Conservation (phyloP, 106 monocot species). For the Allium cepa region DNA sequence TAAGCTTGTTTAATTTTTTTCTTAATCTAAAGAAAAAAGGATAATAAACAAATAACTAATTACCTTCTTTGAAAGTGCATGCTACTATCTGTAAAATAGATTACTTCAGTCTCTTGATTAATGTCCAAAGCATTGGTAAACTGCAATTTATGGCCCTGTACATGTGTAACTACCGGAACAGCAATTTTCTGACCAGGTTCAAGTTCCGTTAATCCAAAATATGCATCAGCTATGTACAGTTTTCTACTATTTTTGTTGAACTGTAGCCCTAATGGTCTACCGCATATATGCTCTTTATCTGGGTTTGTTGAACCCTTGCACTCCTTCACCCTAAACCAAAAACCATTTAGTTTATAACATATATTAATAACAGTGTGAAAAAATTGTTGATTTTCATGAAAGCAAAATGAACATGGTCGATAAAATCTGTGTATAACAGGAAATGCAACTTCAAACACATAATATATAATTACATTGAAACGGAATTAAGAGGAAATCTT, state of each 20-base stretch:
- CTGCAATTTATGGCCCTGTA: constrained; percentile 14
- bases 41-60: neutral
- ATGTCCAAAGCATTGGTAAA: constrained; percentile 73
- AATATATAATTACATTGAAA: no score
- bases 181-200: constrained; percentile 10
- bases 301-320: constrained; percentile 36
- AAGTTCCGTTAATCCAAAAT: constrained; percentile 38
- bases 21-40: neutral
- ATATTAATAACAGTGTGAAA: no score
- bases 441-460: no score
- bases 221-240: constrained; percentile 78
- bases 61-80: constrained; percentile 51
- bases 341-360: no score
- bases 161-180: constrained; percentile 12
- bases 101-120: constrained; percentile 32
- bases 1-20: neutral
- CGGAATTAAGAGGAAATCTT: neutral
- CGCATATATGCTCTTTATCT: constrained; percentile 38
- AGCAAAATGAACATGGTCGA: no score
- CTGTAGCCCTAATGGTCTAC: constrained; percentile 58
- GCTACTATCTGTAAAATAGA: constrained; percentile 81
- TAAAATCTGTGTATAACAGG: no score
- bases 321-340: constrained; percentile 23
- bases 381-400: no score
- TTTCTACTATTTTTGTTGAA: constrained; percentile 43